Conservation (phyloP, 2,329 filamentous ascomycete genomes). For the Talaromyces sp. region DNA sequence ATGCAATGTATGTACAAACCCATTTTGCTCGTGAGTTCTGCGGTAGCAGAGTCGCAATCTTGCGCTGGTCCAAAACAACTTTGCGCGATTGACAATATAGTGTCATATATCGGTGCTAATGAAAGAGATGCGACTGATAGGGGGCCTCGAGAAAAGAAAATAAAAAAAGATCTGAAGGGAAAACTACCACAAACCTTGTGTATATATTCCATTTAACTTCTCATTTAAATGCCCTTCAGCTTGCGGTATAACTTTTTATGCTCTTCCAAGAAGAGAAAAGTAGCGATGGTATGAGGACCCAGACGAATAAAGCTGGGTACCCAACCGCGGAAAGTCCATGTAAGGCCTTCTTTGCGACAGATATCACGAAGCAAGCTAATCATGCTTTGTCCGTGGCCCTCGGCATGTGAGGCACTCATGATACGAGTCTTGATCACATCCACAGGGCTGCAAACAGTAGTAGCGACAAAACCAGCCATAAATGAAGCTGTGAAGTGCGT, state of each 20-base stretch:
- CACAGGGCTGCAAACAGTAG: conserved; percentile 67
- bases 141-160: not conserved
- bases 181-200: conserved; percentile 10
- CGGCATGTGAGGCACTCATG: conserved; percentile 57
- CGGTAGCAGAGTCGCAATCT: too few species aligned
- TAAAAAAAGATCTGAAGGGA: not conserved
- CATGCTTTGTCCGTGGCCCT: conserved; percentile 49
- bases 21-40: conserved; percentile 9
- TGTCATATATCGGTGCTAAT: conserved; percentile 13
- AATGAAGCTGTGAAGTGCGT: conserved; percentile 67
- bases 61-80: conserved; percentile 5
- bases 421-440: conserved; percentile 69
- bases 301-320: conserved; percentile 68
- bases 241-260: conserved; percentile 65
- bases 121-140: conserved; percentile 12
- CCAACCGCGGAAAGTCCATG: conserved; percentile 70
- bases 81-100: conserved; percentile 11
- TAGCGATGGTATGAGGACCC: conserved; percentile 67
- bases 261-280: conserved; percentile 68
- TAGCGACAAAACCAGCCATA: conserved; percentile 67
- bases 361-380: conserved; percentile 56
- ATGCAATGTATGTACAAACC: conserved; percentile 30
- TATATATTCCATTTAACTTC: conserved; percentile 5
- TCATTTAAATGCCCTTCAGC: conserved; percentile 47
- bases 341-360: conserved; percentile 59